Evolutionary conservation across 2,329 filamentous ascomycete genomes (phyloP).

Genomic region (Dactylellina sp.): DNA sequence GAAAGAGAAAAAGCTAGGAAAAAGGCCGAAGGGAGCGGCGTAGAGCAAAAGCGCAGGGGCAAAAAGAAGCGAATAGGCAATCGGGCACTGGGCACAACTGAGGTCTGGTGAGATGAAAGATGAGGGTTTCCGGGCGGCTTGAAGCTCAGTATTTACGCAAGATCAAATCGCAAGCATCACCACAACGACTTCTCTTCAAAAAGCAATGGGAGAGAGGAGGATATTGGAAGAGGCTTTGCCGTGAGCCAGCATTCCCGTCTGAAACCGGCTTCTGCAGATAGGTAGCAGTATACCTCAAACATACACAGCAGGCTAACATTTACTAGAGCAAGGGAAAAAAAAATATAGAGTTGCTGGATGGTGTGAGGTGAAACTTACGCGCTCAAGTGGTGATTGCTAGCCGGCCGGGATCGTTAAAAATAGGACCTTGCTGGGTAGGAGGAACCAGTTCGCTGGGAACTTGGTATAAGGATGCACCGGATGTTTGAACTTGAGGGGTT

Average conservation of each 20-base stretch:
- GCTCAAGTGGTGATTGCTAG: constrained; percentile 41
- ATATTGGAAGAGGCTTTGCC: constrained; percentile 18
- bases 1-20: background rate
- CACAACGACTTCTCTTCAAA: constrained; percentile 11
- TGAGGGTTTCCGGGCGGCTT: background rate
- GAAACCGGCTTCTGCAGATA: constrained; percentile 41
- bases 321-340: constrained; percentile 12
- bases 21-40: constrained; percentile 10
- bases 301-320: constrained; percentile 14
- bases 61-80: constrained; percentile 14
- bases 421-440: constrained; percentile 15
- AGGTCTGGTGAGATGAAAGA: constrained; percentile 11
- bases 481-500: background rate
- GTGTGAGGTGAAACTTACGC: constrained; percentile 47
- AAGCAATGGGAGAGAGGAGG: constrained; percentile 13
- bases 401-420: constrained; percentile 32
- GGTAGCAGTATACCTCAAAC: constrained; percentile 23
- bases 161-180: constrained; percentile 6
- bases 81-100: constrained; percentile 4
- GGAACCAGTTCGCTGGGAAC: constrained; percentile 22
- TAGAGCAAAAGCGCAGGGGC: background rate
- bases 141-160: constrained; percentile 28
- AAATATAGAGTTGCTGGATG: constrained; percentile 23
- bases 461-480: background rate
- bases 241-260: constrained; percentile 37